These are phyloP conservation scores for Penicillium sp. DNA, from an alignment of 2,329 filamentous ascomycete species.

Conservation along the genomic window DNA sequence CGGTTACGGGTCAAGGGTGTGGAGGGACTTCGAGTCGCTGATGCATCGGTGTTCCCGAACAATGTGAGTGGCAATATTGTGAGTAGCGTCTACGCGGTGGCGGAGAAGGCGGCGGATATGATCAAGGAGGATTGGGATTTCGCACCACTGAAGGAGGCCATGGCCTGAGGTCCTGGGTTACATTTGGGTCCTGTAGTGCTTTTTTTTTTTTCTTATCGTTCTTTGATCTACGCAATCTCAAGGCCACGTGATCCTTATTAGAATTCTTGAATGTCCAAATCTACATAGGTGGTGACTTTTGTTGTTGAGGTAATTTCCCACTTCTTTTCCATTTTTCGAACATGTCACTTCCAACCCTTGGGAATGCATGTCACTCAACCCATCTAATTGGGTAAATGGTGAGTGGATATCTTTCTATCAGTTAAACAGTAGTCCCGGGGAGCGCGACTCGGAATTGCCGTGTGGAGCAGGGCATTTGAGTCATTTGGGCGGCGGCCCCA, in stretches of 20 bases:
- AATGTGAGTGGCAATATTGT: constrained; percentile 32
- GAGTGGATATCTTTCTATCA: background rate
- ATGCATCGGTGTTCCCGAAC: constrained; percentile 31
- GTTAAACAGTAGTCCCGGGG: background rate
- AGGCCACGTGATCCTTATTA: too few species aligned
- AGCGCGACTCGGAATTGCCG: background rate
- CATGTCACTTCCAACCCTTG: too few species aligned
- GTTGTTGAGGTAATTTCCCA: too few species aligned
- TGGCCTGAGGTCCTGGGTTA: background rate
- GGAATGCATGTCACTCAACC: too few species aligned
- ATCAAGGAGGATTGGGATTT: constrained; percentile 28
- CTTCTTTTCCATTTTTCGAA: too few species aligned
- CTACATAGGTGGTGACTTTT: too few species aligned
- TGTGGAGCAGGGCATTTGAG: background rate
- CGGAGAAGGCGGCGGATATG: constrained; percentile 35
- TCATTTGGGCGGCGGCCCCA: background rate
- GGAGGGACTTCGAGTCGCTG: constrained; percentile 25
- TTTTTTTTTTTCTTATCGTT: background rate
- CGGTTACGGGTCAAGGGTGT: constrained; percentile 29
- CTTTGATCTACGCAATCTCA: too few species aligned
- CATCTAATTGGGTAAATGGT: background rate
- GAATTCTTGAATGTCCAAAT: too few species aligned
- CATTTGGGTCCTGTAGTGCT: background rate
- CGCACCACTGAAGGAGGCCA: constrained; percentile 1
- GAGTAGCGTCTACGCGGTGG: constrained; percentile 33